A percentile compares a stretch with the other conserved stretches of the same genome.
These are phyloP conservation scores for Globisporangium uncinulatum DNA, from an alignment of 352 stramenopile genomes.

Conservation along the genomic window DNA sequence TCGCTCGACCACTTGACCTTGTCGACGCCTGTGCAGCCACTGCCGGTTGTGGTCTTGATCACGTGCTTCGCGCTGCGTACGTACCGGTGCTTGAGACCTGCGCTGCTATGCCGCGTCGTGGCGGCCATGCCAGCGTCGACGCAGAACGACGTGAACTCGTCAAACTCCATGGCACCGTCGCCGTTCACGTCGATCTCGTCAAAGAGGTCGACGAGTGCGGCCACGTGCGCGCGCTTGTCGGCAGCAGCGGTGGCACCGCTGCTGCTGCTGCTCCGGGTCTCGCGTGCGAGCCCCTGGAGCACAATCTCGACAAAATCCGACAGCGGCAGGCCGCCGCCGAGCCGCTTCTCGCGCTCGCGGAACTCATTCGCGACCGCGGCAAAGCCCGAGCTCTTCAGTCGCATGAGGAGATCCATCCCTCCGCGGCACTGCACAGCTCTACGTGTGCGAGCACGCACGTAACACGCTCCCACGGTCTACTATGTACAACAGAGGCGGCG, in stretches of 20 bases:
- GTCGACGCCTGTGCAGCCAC: slow-evolving; percentile 34
- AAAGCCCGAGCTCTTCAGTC: slow-evolving; percentile 67
- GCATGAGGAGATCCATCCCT: slow-evolving; percentile 80
- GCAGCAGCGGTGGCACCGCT: no score
- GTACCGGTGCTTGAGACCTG: slow-evolving; percentile 67
- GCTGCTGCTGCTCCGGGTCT: slow-evolving; percentile 12
- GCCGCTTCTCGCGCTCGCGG: slow-evolving; percentile 46
- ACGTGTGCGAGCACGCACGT: no score
- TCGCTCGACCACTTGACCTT: slow-evolving; percentile 66
- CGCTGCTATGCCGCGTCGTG: slow-evolving; percentile 22
- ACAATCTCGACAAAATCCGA: slow-evolving; percentile 82
- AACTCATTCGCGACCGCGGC: slow-evolving; percentile 76
- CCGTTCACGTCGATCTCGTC: slow-evolving; percentile 88
- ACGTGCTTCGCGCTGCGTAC: slow-evolving; percentile 45
- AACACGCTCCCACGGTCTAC: no score
- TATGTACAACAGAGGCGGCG: no score
- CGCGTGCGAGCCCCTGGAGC: slow-evolving; percentile 40
- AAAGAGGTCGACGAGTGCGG: slow-evolving; percentile 70
- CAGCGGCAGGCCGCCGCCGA: slow-evolving; percentile 56
- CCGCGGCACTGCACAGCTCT: no score
- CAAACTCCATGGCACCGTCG: slow-evolving; percentile 79
- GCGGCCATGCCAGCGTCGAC: slow-evolving; percentile 82
- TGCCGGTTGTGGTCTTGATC: slow-evolving; percentile 52
- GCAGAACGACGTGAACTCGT: slow-evolving; percentile 86
- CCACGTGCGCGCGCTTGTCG: slow-evolving; percentile 49